Evolutionary conservation across 83 land plant species (phyloP).

Genomic region (Picea engelmannii): DNA sequence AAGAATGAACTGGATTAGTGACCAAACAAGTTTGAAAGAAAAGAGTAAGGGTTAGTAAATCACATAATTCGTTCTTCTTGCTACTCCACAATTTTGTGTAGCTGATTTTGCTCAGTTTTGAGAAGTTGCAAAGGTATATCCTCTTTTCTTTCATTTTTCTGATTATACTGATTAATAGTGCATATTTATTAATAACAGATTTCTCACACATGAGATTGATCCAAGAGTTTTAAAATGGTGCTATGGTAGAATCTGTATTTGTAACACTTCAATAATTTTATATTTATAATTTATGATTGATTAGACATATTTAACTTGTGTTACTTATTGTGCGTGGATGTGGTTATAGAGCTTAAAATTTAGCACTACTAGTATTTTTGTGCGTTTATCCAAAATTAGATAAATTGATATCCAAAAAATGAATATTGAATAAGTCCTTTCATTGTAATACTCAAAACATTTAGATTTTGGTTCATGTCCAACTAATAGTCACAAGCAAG

Average conservation of each 20-base stretch:
- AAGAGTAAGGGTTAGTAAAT: not conserved
- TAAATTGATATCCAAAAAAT: not conserved
- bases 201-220: constrained; percentile 4
- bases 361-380: not conserved
- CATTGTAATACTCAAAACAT: not conserved
- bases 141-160: constrained; percentile 31
- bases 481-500: too few species aligned
- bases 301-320: not conserved
- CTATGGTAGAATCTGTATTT: not conserved
- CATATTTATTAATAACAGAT: not conserved
- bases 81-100: constrained; percentile 38
- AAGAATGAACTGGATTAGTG: not conserved
- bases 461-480: not conserved
- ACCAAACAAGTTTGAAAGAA: not conserved
- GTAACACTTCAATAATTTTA: not conserved
- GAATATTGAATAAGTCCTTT: not conserved
- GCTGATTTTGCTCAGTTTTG: constrained; percentile 99
- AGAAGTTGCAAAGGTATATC: constrained; percentile 93
- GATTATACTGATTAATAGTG: constrained; percentile 18
- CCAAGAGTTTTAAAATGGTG: not conserved
- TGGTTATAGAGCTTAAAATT: not conserved
- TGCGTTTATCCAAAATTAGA: too few species aligned
- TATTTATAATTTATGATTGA: not conserved
- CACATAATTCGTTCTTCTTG: too few species aligned
- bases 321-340: not conserved